Evolutionary conservation across 352 stramenopile species (phyloP).

Genomic region (Globisporangium spiculum): DNA sequence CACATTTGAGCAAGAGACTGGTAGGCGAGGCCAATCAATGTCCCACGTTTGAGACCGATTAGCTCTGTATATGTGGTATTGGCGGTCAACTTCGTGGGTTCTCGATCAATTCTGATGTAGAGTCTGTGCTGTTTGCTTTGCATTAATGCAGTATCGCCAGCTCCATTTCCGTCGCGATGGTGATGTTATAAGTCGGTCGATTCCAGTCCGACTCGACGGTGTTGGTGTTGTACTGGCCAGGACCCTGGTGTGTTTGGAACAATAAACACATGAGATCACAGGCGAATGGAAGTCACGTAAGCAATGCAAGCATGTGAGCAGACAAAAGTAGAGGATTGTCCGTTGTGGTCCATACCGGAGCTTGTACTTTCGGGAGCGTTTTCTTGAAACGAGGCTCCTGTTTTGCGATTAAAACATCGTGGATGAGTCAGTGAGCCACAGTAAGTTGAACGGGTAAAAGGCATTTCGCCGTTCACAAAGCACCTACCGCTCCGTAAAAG

Average conservation of each 20-base stretch:
- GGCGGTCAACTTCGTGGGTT: background rate
- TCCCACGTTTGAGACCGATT: background rate
- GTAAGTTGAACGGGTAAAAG: background rate
- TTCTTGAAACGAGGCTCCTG: slow-evolving; percentile 80
- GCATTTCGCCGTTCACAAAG: background rate
- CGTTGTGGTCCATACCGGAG: slow-evolving; percentile 34
- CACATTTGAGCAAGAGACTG: background rate
- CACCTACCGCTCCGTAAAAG: slow-evolving; percentile 57
- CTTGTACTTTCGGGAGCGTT: slow-evolving; percentile 45
- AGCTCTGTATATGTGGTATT: background rate
- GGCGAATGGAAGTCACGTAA: background rate
- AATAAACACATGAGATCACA: background rate
- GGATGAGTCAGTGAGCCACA: background rate
- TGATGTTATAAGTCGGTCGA: slow-evolving; percentile 86
- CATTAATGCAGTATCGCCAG: slow-evolving; percentile 51
- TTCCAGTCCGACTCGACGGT: slow-evolving; percentile 79
- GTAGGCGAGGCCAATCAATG: background rate
- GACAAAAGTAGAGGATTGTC: background rate
- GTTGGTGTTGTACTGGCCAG: slow-evolving; percentile 70
- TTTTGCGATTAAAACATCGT: background rate
- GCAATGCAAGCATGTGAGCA: too few species aligned
- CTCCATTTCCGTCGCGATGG: slow-evolving; percentile 84
- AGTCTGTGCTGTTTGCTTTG: background rate
- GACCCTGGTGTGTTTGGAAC: slow-evolving; percentile 35
- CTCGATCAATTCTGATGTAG: background rate